A percentile compares a stretch with the other conserved stretches of the same genome.
Evolutionary conservation across 495 filamentous ascomycete species (phyloP).

Genomic region (Penicillium subrubescens): DNA sequence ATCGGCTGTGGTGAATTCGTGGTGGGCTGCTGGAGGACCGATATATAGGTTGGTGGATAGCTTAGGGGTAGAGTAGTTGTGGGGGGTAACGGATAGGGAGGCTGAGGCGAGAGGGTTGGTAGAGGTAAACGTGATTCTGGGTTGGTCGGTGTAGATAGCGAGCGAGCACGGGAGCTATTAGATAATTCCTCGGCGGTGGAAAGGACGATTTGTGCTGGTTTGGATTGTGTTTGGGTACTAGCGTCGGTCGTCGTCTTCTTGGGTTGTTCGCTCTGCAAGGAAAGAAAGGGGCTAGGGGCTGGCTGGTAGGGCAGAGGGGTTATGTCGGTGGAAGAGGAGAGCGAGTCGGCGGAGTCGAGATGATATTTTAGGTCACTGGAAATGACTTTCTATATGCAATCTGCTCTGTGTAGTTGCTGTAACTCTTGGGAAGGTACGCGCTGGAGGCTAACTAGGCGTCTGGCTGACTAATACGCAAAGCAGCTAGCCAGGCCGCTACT

Average conservation of each 20-base stretch:
- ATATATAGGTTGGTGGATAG: too few species aligned
- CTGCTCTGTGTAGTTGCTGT: slow-evolving; percentile 8
- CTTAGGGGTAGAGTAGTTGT: too few species aligned
- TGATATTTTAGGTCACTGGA: slow-evolving; percentile 15
- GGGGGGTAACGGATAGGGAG: too few species aligned
- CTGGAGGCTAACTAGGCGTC: slow-evolving; percentile 8
- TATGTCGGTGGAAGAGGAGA: neutral
- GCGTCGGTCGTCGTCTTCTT: neutral
- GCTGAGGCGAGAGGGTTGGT: too few species aligned
- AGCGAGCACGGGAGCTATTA: neutral
- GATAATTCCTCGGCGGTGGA: neutral
- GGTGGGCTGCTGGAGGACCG: too few species aligned
- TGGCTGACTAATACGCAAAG: slow-evolving; percentile 12
- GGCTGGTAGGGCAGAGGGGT: neutral
- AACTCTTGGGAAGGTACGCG: slow-evolving; percentile 7
- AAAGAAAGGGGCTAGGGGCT: neutral
- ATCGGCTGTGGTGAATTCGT: too few species aligned
- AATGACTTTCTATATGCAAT: slow-evolving; percentile 16
- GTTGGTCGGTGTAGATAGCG: slow-evolving; percentile 4
- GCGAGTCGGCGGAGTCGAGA: slow-evolving; percentile 7
- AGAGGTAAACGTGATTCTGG: neutral
- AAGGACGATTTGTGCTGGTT: neutral
- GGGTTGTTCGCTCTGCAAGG: neutral
- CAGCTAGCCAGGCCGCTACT: neutral
- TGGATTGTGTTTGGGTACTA: neutral